Evolutionary conservation across 2,329 filamentous ascomycete genomes (phyloP).

Genomic region (Colletotrichum zoysiae): DNA sequence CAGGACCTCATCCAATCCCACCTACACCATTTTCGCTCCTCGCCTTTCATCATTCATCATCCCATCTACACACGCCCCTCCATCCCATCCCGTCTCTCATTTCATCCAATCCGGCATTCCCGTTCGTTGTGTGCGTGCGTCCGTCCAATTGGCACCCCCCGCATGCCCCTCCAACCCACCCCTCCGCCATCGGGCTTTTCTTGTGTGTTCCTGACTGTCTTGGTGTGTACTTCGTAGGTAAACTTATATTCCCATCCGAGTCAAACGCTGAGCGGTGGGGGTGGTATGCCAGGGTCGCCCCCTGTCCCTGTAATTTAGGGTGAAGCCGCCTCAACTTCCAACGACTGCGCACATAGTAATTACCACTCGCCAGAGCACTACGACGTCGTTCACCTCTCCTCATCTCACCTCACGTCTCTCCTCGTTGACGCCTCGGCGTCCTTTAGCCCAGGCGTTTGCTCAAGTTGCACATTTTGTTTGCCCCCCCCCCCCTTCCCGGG

Average conservation of each 20-base stretch:
- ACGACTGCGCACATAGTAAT: slow-evolving; percentile 14
- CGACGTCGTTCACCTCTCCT: not conserved
- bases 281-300: slow-evolving; percentile 27
- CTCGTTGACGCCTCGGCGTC: not conserved
- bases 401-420: not conserved
- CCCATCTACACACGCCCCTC: not conserved
- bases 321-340: slow-evolving; percentile 43
- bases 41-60: not conserved
- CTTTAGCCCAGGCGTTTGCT: slow-evolving; percentile 1
- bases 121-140: not conserved
- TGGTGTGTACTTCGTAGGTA: too few species aligned
- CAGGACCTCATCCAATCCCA: not conserved
- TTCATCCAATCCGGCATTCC: slow-evolving; percentile 16
- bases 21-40: not conserved
- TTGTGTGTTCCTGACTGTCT: slow-evolving; percentile 35
- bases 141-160: slow-evolving; percentile 11
- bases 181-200: slow-evolving; percentile 10
- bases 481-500: not conserved
- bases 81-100: slow-evolving; percentile 17
- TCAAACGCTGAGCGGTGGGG: slow-evolving; percentile 34
- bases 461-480: not conserved
- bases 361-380: slow-evolving; percentile 15
- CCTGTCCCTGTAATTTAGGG: slow-evolving; percentile 42
- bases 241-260: slow-evolving; percentile 14
- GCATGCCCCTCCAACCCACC: slow-evolving; percentile 11